Conservation (phyloP, 805 yeast genomes). For the Wickerhamomyces queroliae region DNA sequence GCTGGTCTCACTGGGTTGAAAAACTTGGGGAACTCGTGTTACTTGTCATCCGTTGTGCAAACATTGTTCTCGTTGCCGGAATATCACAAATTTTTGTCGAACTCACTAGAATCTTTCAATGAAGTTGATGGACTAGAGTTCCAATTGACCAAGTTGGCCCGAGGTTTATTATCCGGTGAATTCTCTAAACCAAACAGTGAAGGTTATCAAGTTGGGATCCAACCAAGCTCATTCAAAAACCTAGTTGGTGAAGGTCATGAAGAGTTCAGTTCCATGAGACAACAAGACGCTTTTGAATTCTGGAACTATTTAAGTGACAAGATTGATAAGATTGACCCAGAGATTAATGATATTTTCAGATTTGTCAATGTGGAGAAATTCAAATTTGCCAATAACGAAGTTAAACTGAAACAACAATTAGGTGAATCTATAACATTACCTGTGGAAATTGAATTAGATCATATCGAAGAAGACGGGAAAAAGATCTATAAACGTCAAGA, state of each 20-base stretch:
- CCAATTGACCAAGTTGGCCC: slow-evolving; percentile 73
- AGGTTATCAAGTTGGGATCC: slow-evolving; percentile 66
- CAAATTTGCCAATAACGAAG: slow-evolving; percentile 45
- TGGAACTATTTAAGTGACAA: slow-evolving; percentile 60
- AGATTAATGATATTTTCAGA: slow-evolving; percentile 45
- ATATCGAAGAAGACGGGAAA: slow-evolving; percentile 36
- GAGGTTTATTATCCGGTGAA: slow-evolving; percentile 72
- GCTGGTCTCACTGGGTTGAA: slow-evolving; percentile 76
- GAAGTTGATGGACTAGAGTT: slow-evolving; percentile 50
- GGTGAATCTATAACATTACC: slow-evolving; percentile 63
- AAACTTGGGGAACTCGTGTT: slow-evolving; percentile 92
- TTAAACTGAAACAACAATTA: slow-evolving; percentile 48
- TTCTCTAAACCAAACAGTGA: slow-evolving; percentile 53
- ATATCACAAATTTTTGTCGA: slow-evolving; percentile 19
- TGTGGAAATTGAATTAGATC: slow-evolving; percentile 36
- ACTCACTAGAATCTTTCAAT: slow-evolving; percentile 33
- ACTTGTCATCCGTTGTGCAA: slow-evolving; percentile 78
- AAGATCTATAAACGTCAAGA: slow-evolving; percentile 36
- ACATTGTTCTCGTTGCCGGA: slow-evolving; percentile 42
- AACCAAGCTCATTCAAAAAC: slow-evolving; percentile 70
- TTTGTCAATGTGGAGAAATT: slow-evolving; percentile 63
- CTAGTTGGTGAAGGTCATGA: slow-evolving; percentile 71
- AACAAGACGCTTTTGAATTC: slow-evolving; percentile 95
- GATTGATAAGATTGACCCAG: slow-evolving; percentile 41
- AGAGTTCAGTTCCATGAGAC: slow-evolving; percentile 82